Evolutionary conservation across 305 asterid species (phyloP).

Genomic region (Solanum hybrid): DNA sequence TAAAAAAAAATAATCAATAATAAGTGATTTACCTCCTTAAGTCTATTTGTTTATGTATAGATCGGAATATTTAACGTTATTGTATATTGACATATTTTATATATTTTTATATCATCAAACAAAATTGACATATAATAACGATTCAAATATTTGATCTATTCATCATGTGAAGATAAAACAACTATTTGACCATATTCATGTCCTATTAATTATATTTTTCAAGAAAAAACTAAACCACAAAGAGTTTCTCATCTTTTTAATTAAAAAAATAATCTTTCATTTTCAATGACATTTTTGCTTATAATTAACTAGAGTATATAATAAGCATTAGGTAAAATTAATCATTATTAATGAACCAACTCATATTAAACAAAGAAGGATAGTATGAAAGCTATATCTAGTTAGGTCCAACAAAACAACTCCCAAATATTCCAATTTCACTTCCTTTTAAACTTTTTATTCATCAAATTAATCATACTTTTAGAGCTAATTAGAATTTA

Average conservation of each 20-base stretch:
- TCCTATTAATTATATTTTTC: background rate
- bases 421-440: constrained; percentile 17
- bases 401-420: background rate
- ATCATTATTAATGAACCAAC: background rate
- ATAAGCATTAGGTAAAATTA: background rate
- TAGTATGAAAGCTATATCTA: background rate
- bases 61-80: background rate
- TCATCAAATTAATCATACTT: background rate
- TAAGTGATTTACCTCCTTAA: background rate
- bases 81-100: background rate
- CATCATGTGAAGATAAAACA: background rate
- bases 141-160: background rate
- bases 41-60: background rate
- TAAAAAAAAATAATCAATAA: background rate
- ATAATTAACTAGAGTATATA: background rate
- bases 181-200: background rate
- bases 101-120: background rate
- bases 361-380: background rate
- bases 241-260: background rate
- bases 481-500: background rate
- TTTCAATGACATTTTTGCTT: background rate
- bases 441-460: background rate
- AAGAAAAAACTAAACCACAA: background rate
- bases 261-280: background rate
- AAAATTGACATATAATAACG: background rate